Evolutionary conservation across 1,284 basidiomycete species (phyloP).

Genomic region (Naganishia sp.): DNA sequence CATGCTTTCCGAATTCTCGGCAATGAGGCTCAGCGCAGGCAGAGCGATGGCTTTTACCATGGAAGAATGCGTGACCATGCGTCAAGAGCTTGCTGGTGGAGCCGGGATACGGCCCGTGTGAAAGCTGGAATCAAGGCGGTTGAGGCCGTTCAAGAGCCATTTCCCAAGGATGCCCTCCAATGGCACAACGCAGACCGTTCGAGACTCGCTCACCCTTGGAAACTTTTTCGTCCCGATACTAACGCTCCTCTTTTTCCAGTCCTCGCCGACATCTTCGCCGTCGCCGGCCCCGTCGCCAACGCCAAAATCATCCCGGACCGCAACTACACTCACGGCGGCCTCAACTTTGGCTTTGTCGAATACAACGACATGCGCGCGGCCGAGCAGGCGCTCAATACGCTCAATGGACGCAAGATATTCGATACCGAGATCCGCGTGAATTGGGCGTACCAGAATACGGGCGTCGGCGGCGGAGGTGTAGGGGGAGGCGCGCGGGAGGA

Average conservation of each 20-base stretch:
- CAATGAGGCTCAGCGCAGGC: too few relatives aligned
- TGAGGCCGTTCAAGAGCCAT: too few relatives aligned
- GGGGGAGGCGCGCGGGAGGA: constrained; percentile 63
- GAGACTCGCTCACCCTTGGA: too few relatives aligned
- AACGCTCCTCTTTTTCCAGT: constrained; percentile 44
- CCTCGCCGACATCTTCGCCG: constrained; percentile 94
- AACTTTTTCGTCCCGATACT: background rate
- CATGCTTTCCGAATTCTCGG: too few relatives aligned
- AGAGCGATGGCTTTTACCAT: too few relatives aligned
- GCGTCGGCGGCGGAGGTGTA: background rate
- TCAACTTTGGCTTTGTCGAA: constrained; percentile 98
- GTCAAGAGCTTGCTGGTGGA: too few relatives aligned
- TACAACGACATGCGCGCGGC: constrained; percentile 96
- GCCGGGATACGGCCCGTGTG: too few relatives aligned
- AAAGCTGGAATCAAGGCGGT: too few relatives aligned
- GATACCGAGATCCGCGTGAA: constrained; percentile 97
- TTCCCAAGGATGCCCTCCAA: too few relatives aligned
- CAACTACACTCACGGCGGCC: constrained; percentile 94
- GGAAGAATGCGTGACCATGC: too few relatives aligned
- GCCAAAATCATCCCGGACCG: constrained; percentile 99
- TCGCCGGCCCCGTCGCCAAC: constrained; percentile 90
- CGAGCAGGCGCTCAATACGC: constrained; percentile 91
- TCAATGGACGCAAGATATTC: constrained; percentile 97
- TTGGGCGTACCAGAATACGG: constrained; percentile 93
- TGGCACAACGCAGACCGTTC: too few relatives aligned